Evolutionary conservation across 352 stramenopile genomes (phyloP).

Genomic region (Phytopythium chamaehyphon): DNA sequence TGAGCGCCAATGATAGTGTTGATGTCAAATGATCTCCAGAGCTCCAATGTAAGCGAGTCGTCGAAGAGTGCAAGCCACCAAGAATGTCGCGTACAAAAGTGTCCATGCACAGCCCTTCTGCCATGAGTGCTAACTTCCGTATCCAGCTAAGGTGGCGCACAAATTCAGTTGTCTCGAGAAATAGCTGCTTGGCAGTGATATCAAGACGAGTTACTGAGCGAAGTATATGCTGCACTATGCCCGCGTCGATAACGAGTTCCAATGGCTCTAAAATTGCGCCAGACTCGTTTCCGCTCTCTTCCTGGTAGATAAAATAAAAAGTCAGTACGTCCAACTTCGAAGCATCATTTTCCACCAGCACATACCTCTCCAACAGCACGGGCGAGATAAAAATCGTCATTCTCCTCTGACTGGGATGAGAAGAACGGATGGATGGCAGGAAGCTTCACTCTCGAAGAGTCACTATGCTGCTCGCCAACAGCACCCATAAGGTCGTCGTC

Average conservation of each 20-base stretch:
- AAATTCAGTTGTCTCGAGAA: slow-evolving; percentile 36
- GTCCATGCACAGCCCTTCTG: slow-evolving; percentile 65
- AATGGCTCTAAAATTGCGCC: slow-evolving; percentile 33
- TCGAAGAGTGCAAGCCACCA: slow-evolving; percentile 29
- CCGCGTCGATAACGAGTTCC: slow-evolving; percentile 30
- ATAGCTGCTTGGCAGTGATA: slow-evolving; percentile 33
- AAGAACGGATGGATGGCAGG: not conserved
- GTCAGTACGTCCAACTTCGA: not conserved
- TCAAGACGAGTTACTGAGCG: slow-evolving; percentile 41
- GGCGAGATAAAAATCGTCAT: not conserved
- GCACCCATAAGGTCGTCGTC: not conserved
- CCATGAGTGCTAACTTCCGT: slow-evolving; percentile 66
- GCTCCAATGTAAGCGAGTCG: slow-evolving; percentile 36
- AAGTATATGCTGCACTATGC: slow-evolving; percentile 34
- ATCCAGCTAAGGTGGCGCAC: slow-evolving; percentile 54
- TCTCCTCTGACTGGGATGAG: not conserved
- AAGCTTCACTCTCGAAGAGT: not conserved
- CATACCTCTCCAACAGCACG: slow-evolving; percentile 1
- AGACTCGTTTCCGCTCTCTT: not conserved
- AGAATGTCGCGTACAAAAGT: slow-evolving; percentile 67
- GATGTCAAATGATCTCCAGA: slow-evolving; percentile 41
- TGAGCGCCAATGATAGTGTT: slow-evolving; percentile 51
- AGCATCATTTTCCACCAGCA: not conserved
- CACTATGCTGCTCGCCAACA: not conserved
- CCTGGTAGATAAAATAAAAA: not conserved